Conservation (phyloP, 2,329 filamentous ascomycete species). For the Dryadomyces sulphureus region DNA sequence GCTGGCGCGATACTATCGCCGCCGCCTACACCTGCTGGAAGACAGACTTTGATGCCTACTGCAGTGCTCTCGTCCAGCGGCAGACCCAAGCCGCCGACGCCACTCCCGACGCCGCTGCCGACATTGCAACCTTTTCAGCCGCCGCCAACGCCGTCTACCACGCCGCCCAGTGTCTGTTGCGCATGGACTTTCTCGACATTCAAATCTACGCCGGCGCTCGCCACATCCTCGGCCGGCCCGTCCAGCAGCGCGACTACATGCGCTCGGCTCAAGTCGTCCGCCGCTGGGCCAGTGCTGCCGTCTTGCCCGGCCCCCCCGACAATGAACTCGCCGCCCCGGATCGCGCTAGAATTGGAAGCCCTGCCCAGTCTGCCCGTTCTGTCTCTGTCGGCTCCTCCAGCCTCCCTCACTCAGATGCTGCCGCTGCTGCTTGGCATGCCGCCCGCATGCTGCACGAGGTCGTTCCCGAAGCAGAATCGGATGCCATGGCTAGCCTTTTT, state of each 20-base stretch:
- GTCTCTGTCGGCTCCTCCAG: neutral
- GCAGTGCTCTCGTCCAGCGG: neutral
- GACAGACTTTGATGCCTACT: conserved; percentile 8
- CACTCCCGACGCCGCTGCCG: neutral
- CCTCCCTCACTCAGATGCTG: neutral
- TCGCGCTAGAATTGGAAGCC: neutral
- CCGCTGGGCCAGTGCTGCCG: conserved; percentile 4
- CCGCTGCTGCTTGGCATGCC: conserved; percentile 7
- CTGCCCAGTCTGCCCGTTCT: neutral
- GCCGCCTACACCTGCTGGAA: conserved; percentile 7
- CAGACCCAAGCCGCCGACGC: neutral
- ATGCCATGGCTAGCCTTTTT: conserved; percentile 9
- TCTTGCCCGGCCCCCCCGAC: neutral
- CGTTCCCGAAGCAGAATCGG: conserved; percentile 2
- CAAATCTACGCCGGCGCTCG: conserved; percentile 11
- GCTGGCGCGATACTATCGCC: conserved; percentile 5
- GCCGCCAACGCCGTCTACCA: conserved; percentile 9
- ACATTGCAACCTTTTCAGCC: conserved; percentile 3
- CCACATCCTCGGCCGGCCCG: conserved; percentile 10
- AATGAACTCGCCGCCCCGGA: neutral
- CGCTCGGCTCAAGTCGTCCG: conserved; percentile 8
- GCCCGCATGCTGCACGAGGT: conserved; percentile 7
- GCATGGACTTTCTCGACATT: conserved; percentile 9
- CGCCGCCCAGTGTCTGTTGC: conserved; percentile 5
- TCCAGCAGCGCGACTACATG: conserved; percentile 8